Conservation (phyloP, 805 yeast species). For the Spathaspora arborariae region DNA sequence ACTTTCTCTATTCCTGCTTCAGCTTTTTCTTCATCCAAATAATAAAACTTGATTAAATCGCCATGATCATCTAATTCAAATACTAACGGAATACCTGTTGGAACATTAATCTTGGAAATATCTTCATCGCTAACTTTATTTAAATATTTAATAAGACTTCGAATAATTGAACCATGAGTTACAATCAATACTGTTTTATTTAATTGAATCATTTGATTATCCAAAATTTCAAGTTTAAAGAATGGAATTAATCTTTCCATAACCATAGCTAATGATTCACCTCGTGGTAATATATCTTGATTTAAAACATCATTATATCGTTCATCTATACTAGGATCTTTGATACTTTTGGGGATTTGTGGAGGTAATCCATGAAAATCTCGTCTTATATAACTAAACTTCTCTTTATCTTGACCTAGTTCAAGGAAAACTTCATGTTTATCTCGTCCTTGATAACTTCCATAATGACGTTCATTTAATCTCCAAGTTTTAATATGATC, state of each 20-base stretch:
- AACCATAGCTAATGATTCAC: slow-evolving; percentile 37
- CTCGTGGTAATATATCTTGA: slow-evolving; percentile 27
- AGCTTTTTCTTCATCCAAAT: slow-evolving; percentile 40
- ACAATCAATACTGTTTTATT: slow-evolving; percentile 34
- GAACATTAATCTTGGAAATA: slow-evolving; percentile 38
- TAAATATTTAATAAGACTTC: slow-evolving; percentile 38
- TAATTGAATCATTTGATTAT: slow-evolving; percentile 17
- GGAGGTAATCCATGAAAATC: slow-evolving; percentile 38
- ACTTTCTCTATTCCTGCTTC: slow-evolving; percentile 34
- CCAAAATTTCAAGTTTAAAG: slow-evolving; percentile 25
- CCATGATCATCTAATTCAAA: slow-evolving; percentile 35
- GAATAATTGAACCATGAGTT: slow-evolving; percentile 41
- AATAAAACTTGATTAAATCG: slow-evolving; percentile 26
- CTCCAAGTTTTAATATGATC: slow-evolving; percentile 40
- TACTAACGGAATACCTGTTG: slow-evolving; percentile 43
- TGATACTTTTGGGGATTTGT: slow-evolving; percentile 14
- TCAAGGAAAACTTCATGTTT: slow-evolving; percentile 33
- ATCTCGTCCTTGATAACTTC: slow-evolving; percentile 38
- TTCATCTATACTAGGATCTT: slow-evolving; percentile 33
- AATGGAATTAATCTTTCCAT: slow-evolving; percentile 39
- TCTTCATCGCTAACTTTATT: slow-evolving; percentile 33
- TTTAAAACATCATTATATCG: slow-evolving; percentile 25
- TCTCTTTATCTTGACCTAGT: slow-evolving; percentile 33
- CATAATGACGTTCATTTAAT: slow-evolving; percentile 43
- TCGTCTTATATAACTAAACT: slow-evolving; percentile 36